Evolutionary conservation across 192 early-diverging fungal species (phyloP), one percentile per base, ranked within the genome.

Genomic region (Backusella sp.): DNA sequence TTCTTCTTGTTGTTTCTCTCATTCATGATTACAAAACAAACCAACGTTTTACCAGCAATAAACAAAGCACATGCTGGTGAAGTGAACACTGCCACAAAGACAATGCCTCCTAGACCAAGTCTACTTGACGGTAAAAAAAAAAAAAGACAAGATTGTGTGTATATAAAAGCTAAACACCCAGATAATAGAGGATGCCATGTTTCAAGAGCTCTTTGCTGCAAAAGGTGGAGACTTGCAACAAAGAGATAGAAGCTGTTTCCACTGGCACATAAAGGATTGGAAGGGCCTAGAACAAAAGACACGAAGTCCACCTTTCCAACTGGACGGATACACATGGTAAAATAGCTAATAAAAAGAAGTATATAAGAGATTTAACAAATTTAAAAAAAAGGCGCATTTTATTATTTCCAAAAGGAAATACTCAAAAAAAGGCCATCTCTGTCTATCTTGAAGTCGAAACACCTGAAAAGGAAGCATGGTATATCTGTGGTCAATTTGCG

Each of bases 371-470:
- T 19, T 68, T 23, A 39, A 23, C 23, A 68, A 14, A 32, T 0
- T n/a, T 6, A 8, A n/a, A 30, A 5, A 49, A 32, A 36, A 79
- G 77, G 77, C 72, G 77, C 36, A 70, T 99, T 19, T 85, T 98
- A 1, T 77, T 98, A 32, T 99, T 99, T 81, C 96, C 98, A 37
- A 90, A 85, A 26, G 98, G 98, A 49, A 98, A 98, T 84, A 88
- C 90, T 37, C 83, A 78, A 34, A 72, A 65, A 0, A 93, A 97
- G 34, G 81, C 75, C 0, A 82, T 95, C 23, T 95, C 96, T 14
- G 86, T 93, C 56, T 99, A 96, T 81, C 78, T 99, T 32, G 96
- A 99, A 74, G 92, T 88, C 78, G 87, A 94, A 49, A 92, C 96
- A 74, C 92, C 91, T 26, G 87, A 85, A 39, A 82, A 75, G 35